These are phyloP conservation scores for Malania oleifera DNA, from an alignment of 164 flowering plant species.

Conservation along the genomic window DNA sequence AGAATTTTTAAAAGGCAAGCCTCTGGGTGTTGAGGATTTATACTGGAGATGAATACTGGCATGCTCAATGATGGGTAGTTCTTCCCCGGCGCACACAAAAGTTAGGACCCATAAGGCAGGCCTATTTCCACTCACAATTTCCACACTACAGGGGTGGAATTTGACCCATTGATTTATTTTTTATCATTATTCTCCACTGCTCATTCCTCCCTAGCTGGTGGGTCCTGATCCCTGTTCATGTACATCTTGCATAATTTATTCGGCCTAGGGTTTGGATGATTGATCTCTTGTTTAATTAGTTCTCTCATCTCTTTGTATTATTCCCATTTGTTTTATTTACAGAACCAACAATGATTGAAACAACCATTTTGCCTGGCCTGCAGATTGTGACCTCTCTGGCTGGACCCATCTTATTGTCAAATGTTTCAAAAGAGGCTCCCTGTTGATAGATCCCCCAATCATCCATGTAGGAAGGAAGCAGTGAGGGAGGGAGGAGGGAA, in stretches of 20 bases:
- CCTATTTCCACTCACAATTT: background rate
- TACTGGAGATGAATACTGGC: background rate
- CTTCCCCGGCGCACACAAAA: background rate
- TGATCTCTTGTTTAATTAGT: too few relatives aligned
- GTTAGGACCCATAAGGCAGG: background rate
- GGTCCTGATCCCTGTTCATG: background rate
- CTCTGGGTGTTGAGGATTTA: background rate
- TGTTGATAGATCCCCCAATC: background rate
- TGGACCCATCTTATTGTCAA: conserved; percentile 9
- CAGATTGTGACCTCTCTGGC: conserved; percentile 14
- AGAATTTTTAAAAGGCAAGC: background rate
- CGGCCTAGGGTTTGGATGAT: background rate
- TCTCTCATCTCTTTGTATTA: background rate
- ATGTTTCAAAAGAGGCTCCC: background rate
- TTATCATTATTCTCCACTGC: background rate
- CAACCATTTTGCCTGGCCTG: conserved; percentile 17
- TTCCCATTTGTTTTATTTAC: background rate
- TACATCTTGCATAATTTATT: background rate
- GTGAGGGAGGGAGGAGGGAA: background rate
- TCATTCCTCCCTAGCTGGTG: background rate
- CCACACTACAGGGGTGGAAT: background rate
- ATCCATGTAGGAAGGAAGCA: background rate
- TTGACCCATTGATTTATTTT: background rate
- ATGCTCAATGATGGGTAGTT: background rate
- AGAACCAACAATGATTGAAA: conserved; percentile 15